A percentile compares a stretch with the other conserved stretches of the same genome.
These are phyloP conservation scores for Haematococcus lacustris DNA, from an alignment of 139 green algal species.

Conservation along the genomic window DNA sequence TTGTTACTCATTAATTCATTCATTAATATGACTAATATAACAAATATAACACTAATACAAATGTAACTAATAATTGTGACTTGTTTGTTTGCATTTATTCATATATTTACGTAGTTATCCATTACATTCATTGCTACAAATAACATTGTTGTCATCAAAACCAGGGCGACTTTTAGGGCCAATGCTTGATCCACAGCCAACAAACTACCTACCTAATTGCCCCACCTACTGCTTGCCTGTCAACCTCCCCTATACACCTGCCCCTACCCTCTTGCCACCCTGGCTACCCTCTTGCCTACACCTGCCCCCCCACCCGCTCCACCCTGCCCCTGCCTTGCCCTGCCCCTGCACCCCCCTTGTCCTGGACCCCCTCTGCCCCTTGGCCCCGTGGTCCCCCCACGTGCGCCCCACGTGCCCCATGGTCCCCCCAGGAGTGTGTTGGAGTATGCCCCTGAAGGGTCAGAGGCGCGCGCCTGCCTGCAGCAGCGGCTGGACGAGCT, in stretches of 20 bases:
- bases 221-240: too few species aligned
- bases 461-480: slow-evolving; percentile 25
- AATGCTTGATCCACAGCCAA: too few species aligned
- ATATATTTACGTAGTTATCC: neutral
- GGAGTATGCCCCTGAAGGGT: slow-evolving; percentile 52
- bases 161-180: too few species aligned
- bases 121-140: too few species aligned
- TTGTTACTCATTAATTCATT: neutral
- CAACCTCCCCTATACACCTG: too few species aligned
- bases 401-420: slow-evolving; percentile 17
- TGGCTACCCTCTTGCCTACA: neutral
- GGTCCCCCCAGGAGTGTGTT: slow-evolving; percentile 36
- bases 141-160: too few species aligned
- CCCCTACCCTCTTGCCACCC: neutral
- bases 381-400: neutral
- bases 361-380: neutral
- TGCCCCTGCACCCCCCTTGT: neutral
- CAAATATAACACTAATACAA: neutral
- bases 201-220: too few species aligned
- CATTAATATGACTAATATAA: neutral
- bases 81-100: neutral
- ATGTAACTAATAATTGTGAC: neutral
- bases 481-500: slow-evolving; percentile 28
- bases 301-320: neutral
- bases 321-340: neutral